Base-by-base conservation (phyloP, 305 asterid genomes). In the Caryopteris hybrid region DNA sequence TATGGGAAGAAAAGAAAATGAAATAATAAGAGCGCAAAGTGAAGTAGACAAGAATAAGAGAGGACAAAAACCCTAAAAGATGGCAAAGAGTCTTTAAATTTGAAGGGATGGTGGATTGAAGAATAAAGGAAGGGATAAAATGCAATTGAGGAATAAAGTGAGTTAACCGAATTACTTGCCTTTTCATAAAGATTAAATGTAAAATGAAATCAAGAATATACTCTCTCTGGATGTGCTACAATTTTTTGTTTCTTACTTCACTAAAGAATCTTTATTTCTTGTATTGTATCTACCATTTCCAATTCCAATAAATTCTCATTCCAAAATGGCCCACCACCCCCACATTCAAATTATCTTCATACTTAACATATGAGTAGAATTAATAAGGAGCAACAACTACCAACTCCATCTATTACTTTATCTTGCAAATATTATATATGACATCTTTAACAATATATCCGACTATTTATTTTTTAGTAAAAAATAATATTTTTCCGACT, bases 81-180 rank as follows among this genome's bases (percentile, higher is more conserved):
- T 33, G 34, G 46, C 48, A 62, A 76, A 72, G 64, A 68, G 56
- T 34, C 56, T 70, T 65, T 70, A 25, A 55, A 60, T 66, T 23
- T 27, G 42, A 33, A n/a, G 10, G 53, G 51, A 51, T 11, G 72
- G 69, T 72, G 75, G 75, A 77, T 69, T 68, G 75, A 31, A 58
- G 81, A 77, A 77, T 77, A 77, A 77, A 68, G 73, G 70, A 73
- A 68, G 61, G 59, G 73, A 69, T 70, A 60, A 68, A 64, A n/a
- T 73, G 20, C 61, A 29, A 27, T 54, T 54, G 73, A 73, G 20
- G 78, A 78, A 73, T 77, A 78, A 78, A 73, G 81, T 68, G n/a
- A 50, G 12, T 14, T 7, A 46, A 20, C 8, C 41, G 47, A 72
- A 61, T 71, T 34, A 68, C 36, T 67, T 33, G 6, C 83, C 75